Evolutionary conservation across 192 early-diverging fungal species (phyloP), one percentile per base, ranked within the genome.

Genomic region (Coemansia sp.): DNA sequence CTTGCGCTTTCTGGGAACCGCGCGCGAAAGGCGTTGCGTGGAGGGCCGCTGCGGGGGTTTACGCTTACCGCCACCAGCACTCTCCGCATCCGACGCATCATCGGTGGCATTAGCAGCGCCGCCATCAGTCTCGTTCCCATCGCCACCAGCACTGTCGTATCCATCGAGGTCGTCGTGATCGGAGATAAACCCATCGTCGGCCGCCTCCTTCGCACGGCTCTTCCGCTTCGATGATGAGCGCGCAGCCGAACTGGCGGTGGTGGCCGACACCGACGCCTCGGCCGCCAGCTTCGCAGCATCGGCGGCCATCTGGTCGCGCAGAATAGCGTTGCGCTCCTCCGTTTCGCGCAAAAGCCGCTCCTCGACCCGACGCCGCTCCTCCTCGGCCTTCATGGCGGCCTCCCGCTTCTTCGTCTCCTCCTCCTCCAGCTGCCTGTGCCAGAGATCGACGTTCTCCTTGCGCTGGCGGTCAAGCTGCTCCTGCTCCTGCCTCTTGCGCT

Each of bases 401-500:
- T 79, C 64, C 14, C 70, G 73, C 38, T 76, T 77, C 5, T n/a
- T 62, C n/a, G 66, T 64, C 25, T 87, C 87, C 17, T 78, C 81
- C 45, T 69, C 70, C 45, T 76, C 59, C 67, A 86, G 86, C 51
- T 87, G 86, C 59, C 81, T 86, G 63, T 67, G 75, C 57, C 85
- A 84, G 38, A 86, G 84, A 13, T 88, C 84, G 16, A 84, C 60
- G 38, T 76, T 68, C 40, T 75, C 73, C 55, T 86, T 68, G 43
- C 84, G 82, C 42, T 87, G 80, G 5, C 72, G 81, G 53, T 91
- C 91, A 66, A 87, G 85, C 8, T 77, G 61, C 43, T 84, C 77
- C 46, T 92, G 90, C 22, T 89, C 88, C 44, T 76, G 68, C 11
- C 82, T 76, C 57, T 88, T 87, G 51, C 88, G 70, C 17, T 82